Evolutionary conservation across 2,329 filamentous ascomycete species (phyloP).

Genomic region (Sporothrix euskadiensis): DNA sequence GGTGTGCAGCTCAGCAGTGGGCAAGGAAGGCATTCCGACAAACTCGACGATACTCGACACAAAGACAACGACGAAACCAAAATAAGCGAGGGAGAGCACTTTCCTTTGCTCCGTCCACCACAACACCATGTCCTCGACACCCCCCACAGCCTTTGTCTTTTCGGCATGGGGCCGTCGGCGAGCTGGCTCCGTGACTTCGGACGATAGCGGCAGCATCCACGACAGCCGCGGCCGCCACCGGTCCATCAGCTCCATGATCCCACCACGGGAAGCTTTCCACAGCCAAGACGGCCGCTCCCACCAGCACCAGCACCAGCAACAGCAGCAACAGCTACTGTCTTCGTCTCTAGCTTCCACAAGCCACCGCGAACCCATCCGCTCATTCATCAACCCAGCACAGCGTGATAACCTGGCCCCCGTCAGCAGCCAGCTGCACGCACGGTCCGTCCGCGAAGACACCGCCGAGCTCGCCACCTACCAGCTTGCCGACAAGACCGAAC

Average conservation of each 20-base stretch:
- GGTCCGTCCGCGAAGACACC: constrained; percentile 80
- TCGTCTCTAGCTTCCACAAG: constrained; percentile 45
- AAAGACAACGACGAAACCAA: constrained; percentile 14
- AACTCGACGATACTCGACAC: neutral
- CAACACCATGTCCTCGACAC: constrained; percentile 47
- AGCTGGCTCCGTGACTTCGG: constrained; percentile 41
- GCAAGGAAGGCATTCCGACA: constrained; percentile 9
- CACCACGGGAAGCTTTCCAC: constrained; percentile 36
- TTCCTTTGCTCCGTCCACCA: neutral
- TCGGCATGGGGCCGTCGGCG: constrained; percentile 50
- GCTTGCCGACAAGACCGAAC: constrained; percentile 62
- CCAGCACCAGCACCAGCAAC: constrained; percentile 31
- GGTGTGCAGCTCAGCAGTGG: constrained; percentile 19
- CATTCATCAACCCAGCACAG: constrained; percentile 67
- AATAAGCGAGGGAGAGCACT: neutral
- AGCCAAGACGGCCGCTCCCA: constrained; percentile 25
- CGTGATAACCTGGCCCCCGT: constrained; percentile 58
- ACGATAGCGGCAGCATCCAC: constrained; percentile 31
- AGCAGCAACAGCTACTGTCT: constrained; percentile 39
- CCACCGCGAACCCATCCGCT: constrained; percentile 67
- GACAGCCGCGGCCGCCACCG: constrained; percentile 30
- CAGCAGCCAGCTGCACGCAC: constrained; percentile 73
- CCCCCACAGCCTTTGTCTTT: constrained; percentile 45
- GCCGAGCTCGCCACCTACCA: constrained; percentile 83
- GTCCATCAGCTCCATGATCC: constrained; percentile 35